These are phyloP conservation scores for Backusella circina DNA, from an alignment of 192 early-diverging fungal genomes.

Conservation along the genomic window DNA sequence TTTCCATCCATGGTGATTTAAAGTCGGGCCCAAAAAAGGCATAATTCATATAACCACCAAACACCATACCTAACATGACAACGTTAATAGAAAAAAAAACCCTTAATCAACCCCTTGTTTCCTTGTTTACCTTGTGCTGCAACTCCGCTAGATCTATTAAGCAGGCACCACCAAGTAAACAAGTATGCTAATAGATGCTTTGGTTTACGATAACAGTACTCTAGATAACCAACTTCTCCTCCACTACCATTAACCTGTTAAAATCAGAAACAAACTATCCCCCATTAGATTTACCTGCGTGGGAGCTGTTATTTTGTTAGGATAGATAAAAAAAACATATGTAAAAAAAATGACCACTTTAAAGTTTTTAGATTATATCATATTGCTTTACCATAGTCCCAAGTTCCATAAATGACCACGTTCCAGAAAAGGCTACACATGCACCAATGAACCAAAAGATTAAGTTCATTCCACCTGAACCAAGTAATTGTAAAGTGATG, in stretches of 20 bases:
- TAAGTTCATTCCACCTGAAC: slow-evolving; percentile 32
- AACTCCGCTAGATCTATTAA: slow-evolving; percentile 18
- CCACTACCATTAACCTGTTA: neutral
- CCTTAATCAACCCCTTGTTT: neutral
- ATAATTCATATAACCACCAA: slow-evolving; percentile 27
- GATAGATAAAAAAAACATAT: neutral
- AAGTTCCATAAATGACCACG: slow-evolving; percentile 23
- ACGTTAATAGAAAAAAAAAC: neutral
- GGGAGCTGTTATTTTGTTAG: slow-evolving; percentile 4
- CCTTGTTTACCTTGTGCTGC: neutral
- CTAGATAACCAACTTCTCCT: slow-evolving; percentile 28
- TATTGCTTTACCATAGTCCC: slow-evolving; percentile 30
- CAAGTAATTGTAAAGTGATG: slow-evolving; percentile 17
- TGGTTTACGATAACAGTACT: slow-evolving; percentile 22
- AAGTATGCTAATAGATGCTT: slow-evolving; percentile 19
- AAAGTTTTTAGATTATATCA: neutral
- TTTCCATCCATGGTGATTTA: slow-evolving; percentile 17
- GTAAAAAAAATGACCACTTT: neutral
- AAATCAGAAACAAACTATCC: neutral
- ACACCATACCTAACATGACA: slow-evolving; percentile 18
- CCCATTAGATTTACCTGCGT: slow-evolving; percentile 7
- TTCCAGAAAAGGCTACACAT: slow-evolving; percentile 10
- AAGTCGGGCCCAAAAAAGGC: slow-evolving; percentile 11
- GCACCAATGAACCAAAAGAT: slow-evolving; percentile 26
- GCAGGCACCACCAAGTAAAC: slow-evolving; percentile 18